phyloP scores from a whole-genome alignment of 1,284 basidiomycete genomes.

The Marasmius fiardii region DNA sequence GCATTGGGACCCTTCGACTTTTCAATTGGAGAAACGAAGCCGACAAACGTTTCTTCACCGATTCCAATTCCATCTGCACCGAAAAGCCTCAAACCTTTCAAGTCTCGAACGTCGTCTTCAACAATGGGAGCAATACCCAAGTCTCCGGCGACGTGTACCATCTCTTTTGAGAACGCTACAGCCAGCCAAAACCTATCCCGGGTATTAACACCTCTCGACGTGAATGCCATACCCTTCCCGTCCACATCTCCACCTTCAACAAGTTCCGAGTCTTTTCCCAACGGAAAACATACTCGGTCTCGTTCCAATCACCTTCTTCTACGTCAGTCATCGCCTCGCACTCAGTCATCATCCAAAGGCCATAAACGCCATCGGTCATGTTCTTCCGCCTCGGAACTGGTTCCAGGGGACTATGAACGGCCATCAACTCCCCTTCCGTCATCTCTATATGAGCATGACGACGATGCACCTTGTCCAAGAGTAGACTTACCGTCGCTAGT shows the following conservation, averaged over 20 bases:
- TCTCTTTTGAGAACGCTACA: slow-evolving; percentile 1
- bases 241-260: neutral
- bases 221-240: slow-evolving; percentile 1
- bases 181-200: neutral
- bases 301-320: slow-evolving; percentile 1
- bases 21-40: neutral
- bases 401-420: neutral
- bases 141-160: neutral
- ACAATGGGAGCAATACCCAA: neutral
- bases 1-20: neutral
- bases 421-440: neutral
- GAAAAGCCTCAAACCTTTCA: neutral
- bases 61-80: neutral
- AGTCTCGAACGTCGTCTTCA: neutral
- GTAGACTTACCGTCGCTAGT: neutral
- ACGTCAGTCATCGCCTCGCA: neutral
- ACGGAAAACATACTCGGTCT: neutral
- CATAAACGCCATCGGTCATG: slow-evolving; percentile 2
- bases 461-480: neutral
- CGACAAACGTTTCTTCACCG: neutral
- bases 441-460: neutral
- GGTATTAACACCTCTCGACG: neutral
- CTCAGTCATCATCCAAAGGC: neutral
- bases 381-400: neutral
- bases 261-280: neutral